phyloP scores from a whole-genome alignment of 176 grass and related monocot species.

The Lolium perenne region DNA sequence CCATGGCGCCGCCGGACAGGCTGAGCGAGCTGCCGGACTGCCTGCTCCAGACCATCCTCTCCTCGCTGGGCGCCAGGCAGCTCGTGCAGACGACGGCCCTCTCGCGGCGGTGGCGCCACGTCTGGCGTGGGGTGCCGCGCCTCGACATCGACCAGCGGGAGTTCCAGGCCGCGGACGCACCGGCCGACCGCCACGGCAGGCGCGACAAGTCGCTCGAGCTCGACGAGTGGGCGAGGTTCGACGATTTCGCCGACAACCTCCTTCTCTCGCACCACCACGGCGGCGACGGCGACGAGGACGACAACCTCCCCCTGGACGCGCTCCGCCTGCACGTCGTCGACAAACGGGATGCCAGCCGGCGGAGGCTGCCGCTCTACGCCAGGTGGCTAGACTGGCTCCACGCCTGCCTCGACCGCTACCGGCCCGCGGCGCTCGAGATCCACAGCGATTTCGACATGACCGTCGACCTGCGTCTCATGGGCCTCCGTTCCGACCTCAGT shows the following conservation, averaged over 20 bases:
- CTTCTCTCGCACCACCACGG: neutral
- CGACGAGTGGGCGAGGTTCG: conserved; percentile 1
- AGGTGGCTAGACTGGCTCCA: neutral
- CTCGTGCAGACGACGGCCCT: neutral
- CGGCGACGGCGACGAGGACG: neutral
- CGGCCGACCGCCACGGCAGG: neutral
- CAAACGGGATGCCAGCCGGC: neutral
- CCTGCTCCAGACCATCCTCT: conserved; percentile 4
- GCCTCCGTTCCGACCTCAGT: neutral
- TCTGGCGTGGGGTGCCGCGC: neutral
- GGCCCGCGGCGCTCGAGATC: neutral
- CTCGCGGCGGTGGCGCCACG: conserved; percentile 6
- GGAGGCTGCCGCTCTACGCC: neutral
- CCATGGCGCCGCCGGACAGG: neutral
- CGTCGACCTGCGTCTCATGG: neutral
- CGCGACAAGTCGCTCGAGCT: neutral
- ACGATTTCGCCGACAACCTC: conserved; percentile 2
- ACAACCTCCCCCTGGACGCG: neutral
- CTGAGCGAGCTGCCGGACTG: conserved; percentile 6
- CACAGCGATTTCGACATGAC: neutral
- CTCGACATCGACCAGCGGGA: neutral
- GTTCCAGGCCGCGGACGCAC: neutral
- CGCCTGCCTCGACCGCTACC: neutral
- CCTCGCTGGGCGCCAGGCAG: conserved; percentile 10
- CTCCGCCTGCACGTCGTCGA: conserved; percentile 18